Evolutionary conservation across 805 yeast species (phyloP), one percentile per base, ranked within the genome.

Genomic region (Candida sonorensis): DNA sequence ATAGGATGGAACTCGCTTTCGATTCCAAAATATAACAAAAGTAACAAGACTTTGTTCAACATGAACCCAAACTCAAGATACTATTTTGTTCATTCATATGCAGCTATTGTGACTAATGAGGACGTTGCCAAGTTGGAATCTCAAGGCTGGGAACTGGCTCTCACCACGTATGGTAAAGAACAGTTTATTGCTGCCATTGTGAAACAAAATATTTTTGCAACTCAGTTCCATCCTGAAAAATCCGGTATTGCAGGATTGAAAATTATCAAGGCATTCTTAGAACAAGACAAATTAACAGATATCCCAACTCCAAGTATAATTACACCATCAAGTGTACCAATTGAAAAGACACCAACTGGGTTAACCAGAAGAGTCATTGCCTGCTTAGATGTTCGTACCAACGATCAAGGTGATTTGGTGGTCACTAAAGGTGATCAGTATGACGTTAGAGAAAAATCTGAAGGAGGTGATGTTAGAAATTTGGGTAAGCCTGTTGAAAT

Each of bases 171-270:
- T 56, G 94, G 94, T 2, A 54, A 75, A 17, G 88, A 92, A 58
- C 67, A 60, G 31, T 92, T 88, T 47, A 64, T 92, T 39, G 94
- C 97, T 11, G 92, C 97, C 1, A 55, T 88, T 30, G 55, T 77
- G 19, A 80, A 70, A 49, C 85, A 69, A 37, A 88, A 86, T 41
- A 64, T 90, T 9, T 84, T 92, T 59, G 95, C 97, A 26, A 92
- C 97, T 1, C 99, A 92, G 57, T 92, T 92, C 59, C 99, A 92
- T 59, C 99, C 99, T n/a, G 99, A 92, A 54, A 92, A 92, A 57
- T 85, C 96, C 4, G 98, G 98, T 10, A 53, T 65, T 15, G 95
- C 95, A 4, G 99, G 99, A 30, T 64, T 92, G 27, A 70, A 72
- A 40, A 75, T 90, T 8, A 70, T 92, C 36, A 69, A 70, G 36